phyloP scores from a whole-genome alignment of 441 rosid genomes.

The Euphorbia corollata region DNA sequence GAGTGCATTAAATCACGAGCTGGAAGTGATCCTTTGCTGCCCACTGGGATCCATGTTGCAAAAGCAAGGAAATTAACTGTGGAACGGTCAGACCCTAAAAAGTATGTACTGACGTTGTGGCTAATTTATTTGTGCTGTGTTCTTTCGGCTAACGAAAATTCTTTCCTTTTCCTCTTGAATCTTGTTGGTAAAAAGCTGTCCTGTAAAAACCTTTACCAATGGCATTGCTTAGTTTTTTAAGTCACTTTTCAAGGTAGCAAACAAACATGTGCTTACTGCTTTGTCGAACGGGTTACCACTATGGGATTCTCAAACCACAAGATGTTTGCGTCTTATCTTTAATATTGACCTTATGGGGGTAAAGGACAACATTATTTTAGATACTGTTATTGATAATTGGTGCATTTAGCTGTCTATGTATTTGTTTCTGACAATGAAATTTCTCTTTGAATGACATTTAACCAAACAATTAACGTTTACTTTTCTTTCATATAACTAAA shows the following conservation, averaged over 20 bases:
- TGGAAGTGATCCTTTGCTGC: slow-evolving; percentile 44
- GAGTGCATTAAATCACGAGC: slow-evolving; percentile 56
- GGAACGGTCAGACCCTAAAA: slow-evolving; percentile 73
- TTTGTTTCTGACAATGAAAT: slow-evolving; percentile 1
- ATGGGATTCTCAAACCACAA: background rate
- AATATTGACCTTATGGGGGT: slow-evolving; percentile 1
- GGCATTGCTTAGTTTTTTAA: background rate
- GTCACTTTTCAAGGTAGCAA: background rate
- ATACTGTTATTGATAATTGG: background rate
- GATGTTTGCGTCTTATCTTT: background rate
- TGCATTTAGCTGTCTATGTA: background rate
- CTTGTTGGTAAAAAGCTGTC: background rate
- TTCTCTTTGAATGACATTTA: background rate
- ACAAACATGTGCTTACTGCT: background rate
- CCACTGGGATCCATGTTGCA: slow-evolving; percentile 64
- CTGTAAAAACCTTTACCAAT: background rate
- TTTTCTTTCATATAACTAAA: background rate
- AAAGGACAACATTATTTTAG: background rate
- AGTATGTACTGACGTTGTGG: slow-evolving; percentile 38
- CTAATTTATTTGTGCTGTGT: slow-evolving; percentile 1
- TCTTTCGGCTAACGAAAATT: background rate
- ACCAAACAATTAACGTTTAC: background rate
- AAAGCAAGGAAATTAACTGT: slow-evolving; percentile 73
- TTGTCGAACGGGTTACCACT: background rate
- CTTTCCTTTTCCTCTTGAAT: background rate